Conservation (phyloP, 129 eudicot genomes). For the Flaveria sonorensis region DNA sequence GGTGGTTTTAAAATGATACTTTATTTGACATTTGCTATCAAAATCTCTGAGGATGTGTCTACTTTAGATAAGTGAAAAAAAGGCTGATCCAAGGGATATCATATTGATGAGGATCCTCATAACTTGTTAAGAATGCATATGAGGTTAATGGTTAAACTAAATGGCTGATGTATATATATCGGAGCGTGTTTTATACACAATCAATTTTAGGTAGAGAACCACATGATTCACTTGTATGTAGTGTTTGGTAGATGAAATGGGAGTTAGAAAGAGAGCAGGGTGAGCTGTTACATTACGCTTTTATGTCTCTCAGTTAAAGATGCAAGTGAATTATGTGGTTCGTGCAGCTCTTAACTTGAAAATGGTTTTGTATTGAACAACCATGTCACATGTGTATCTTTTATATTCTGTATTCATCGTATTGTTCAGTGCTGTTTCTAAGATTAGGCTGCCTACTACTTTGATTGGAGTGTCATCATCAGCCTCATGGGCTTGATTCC, state of each 20-base stretch:
- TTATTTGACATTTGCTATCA: background rate
- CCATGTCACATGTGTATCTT: background rate
- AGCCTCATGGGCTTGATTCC: background rate
- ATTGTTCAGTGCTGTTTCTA: background rate
- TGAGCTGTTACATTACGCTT: too few species aligned
- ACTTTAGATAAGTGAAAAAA: background rate
- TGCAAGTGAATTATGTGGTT: too few species aligned
- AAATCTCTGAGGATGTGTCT: background rate
- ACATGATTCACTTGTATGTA: too few species aligned
- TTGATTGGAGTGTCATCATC: too few species aligned
- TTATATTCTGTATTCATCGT: background rate
- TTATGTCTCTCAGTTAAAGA: too few species aligned
- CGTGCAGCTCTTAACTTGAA: too few species aligned
- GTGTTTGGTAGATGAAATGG: too few species aligned
- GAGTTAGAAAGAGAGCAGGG: too few species aligned
- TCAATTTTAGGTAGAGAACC: too few species aligned
- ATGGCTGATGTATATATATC: background rate
- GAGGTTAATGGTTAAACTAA: background rate
- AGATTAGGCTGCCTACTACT: background rate
- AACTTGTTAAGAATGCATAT: background rate
- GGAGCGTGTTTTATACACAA: too few species aligned
- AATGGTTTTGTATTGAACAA: too few species aligned
- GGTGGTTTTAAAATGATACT: background rate
- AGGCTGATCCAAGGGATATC: background rate
- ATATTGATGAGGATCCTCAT: background rate